Evolutionary conservation across 169 alveolate genomes (phyloP).

Genomic region (Theileria annulata): DNA sequence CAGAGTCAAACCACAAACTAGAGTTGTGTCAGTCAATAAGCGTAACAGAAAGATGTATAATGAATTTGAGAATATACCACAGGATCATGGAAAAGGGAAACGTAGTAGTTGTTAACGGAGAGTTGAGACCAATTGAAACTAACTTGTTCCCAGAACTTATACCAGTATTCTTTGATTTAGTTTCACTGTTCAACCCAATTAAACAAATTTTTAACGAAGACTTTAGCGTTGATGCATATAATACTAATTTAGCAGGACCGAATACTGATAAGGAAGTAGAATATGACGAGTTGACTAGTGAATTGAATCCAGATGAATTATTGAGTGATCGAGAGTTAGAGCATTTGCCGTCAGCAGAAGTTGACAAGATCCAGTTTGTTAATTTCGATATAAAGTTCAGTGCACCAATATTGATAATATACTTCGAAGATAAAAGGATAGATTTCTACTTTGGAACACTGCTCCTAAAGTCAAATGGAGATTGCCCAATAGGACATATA

Average conservation of each 20-base stretch:
- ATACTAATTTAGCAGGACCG: neutral
- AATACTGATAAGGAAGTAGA: neutral
- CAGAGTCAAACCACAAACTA: too few relatives aligned
- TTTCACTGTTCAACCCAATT: neutral
- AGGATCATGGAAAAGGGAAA: slow-evolving; percentile 57
- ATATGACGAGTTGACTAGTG: neutral
- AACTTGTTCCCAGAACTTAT: slow-evolving; percentile 53
- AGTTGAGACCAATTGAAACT: slow-evolving; percentile 59
- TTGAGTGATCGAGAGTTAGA: slow-evolving; percentile 4
- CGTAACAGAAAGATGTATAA: slow-evolving; percentile 22
- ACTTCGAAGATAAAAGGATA: slow-evolving; percentile 43
- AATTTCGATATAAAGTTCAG: slow-evolving; percentile 59
- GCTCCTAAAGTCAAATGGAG: slow-evolving; percentile 72
- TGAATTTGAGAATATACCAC: slow-evolving; percentile 41
- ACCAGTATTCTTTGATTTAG: slow-evolving; percentile 38
- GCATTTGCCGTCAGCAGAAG: neutral
- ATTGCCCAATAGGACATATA: slow-evolving; percentile 73
- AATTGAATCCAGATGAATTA: neutral
- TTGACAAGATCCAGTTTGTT: slow-evolving; percentile 6
- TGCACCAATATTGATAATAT: slow-evolving; percentile 58
- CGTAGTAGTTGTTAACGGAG: slow-evolving; percentile 47
- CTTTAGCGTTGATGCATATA: neutral
- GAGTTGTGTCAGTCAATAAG: neutral
- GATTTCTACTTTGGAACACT: slow-evolving; percentile 80
- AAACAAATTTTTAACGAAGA: neutral